Base-by-base conservation (phyloP, 257 asterid genomes). In the Eucommia ulmoides region DNA sequence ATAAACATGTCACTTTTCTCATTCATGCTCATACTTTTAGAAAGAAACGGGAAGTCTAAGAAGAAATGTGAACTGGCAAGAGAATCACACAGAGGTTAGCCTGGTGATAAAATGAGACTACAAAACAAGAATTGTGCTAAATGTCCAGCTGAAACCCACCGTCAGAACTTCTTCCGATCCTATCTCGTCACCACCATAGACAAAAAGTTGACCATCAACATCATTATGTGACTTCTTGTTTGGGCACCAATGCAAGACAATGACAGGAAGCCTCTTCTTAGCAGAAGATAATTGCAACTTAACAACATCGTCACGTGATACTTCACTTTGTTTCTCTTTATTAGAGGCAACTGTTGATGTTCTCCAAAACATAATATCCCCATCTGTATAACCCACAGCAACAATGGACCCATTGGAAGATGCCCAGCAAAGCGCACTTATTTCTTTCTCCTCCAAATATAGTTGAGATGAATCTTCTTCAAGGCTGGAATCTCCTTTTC, bases 101-200 rank as follows among this genome's bases (percentile, higher is more conserved):
- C n/a, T n/a, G n/a, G n/a, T 18, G 19, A 3, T 21, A 42, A 42
- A 16, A 18, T 16, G 3, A 16, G 48, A 16, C n/a, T 42, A 11
- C 16, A 35, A 35, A 35, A 35, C 0, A 35, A 2, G 15, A 9
- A 4, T 35, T 1, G 9, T 7, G 0, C n/a, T 42, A 18, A 21
- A 19, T 17, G 15, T 56, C 29, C 54, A 51, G 53, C 42, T 45
- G 70, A 51, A 63, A 74, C 85, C 33, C 58, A 87, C 97, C 74
- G 93, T 83, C 50, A 83, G 59, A 72, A 71, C 91, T 78, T 87
- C 97, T 51, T 81, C 85, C 22, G 80, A 71, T 52, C 94, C 93
- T 62, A 83, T 79, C 71, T 77, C 97, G 60, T 83, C 93, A 59
- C 94, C 97, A 54, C 97, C 97, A 63, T 87, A 87, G 29, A 87